phyloP scores from a whole-genome alignment of 176 grass and related monocot species.

The Raddia guianensis region DNA sequence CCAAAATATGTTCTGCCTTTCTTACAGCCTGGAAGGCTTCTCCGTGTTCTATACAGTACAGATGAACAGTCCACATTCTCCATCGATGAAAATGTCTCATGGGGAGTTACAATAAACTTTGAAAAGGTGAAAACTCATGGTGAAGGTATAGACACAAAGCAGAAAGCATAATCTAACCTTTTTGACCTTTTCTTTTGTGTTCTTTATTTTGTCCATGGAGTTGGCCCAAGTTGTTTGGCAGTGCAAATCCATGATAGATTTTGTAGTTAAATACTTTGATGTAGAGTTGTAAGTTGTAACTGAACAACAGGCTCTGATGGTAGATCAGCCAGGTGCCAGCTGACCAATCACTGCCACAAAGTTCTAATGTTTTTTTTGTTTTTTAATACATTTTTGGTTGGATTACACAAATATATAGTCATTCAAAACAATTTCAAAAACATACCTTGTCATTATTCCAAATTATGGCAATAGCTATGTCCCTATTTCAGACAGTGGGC shows the following conservation, averaged over 20 bases:
- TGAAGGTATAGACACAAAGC: constrained; percentile 62
- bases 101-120: constrained; percentile 91
- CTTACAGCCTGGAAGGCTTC: constrained; percentile 91
- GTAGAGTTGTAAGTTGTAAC: constrained; percentile 2
- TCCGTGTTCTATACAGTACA: constrained; percentile 51
- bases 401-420: too few relatives aligned
- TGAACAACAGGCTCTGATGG: constrained; percentile 13
- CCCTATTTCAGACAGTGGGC: too few relatives aligned
- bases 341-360: background rate
- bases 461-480: too few relatives aligned
- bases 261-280: background rate
- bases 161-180: constrained; percentile 2
- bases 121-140: constrained; percentile 66
- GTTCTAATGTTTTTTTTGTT: background rate
- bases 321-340: background rate
- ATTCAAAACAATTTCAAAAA: too few relatives aligned
- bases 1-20: constrained; percentile 91
- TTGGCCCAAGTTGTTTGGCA: constrained; percentile 15
- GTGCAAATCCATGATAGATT: constrained; percentile 12
- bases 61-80: constrained; percentile 55
- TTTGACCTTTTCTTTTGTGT: background rate
- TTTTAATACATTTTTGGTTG: too few relatives aligned
- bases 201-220: constrained; percentile 15
- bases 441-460: too few relatives aligned
- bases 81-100: constrained; percentile 55